Evolutionary conservation across 2,329 filamentous ascomycete genomes (phyloP).

Genomic region (Tolypocladium tundrense): DNA sequence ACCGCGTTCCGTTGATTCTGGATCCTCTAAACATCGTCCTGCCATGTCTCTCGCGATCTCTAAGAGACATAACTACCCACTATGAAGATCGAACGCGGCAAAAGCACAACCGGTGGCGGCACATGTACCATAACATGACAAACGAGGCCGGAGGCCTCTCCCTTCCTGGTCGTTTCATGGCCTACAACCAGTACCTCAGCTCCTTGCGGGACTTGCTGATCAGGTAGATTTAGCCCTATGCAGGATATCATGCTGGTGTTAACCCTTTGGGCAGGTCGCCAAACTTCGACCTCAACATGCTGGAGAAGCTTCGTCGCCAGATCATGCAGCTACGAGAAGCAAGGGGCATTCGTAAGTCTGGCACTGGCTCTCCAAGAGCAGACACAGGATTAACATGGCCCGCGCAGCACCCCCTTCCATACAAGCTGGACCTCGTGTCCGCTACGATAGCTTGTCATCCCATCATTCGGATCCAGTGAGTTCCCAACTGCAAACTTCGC

Average conservation of each 20-base stretch:
- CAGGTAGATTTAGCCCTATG: constrained; percentile 26
- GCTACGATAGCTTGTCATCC: constrained; percentile 18
- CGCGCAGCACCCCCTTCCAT: constrained; percentile 18
- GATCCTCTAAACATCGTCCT: constrained; percentile 47
- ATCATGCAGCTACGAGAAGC: constrained; percentile 42
- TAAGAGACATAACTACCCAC: constrained; percentile 41
- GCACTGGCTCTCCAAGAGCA: not conserved
- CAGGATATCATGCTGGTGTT: constrained; percentile 1
- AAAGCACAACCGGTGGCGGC: constrained; percentile 43
- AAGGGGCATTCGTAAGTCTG: constrained; percentile 39
- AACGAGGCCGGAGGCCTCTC: constrained; percentile 40
- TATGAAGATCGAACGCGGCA: constrained; percentile 39
- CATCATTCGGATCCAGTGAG: constrained; percentile 13
- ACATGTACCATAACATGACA: constrained; percentile 47
- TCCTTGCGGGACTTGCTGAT: constrained; percentile 39
- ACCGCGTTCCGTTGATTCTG: constrained; percentile 38
- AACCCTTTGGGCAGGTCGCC: constrained; percentile 23
- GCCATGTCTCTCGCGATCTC: constrained; percentile 41
- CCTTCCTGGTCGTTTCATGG: constrained; percentile 41
- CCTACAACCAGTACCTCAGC: constrained; percentile 45
- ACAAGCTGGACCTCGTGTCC: constrained; percentile 22
- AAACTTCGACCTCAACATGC: constrained; percentile 43
- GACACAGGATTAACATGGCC: not conserved
- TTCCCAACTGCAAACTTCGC: not conserved
- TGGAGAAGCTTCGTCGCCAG: constrained; percentile 37